A percentile compares a stretch with the other conserved stretches of the same genome.
Evolutionary conservation across 1,284 basidiomycete genomes (phyloP).

Genomic region (Ganoderma sp.): DNA sequence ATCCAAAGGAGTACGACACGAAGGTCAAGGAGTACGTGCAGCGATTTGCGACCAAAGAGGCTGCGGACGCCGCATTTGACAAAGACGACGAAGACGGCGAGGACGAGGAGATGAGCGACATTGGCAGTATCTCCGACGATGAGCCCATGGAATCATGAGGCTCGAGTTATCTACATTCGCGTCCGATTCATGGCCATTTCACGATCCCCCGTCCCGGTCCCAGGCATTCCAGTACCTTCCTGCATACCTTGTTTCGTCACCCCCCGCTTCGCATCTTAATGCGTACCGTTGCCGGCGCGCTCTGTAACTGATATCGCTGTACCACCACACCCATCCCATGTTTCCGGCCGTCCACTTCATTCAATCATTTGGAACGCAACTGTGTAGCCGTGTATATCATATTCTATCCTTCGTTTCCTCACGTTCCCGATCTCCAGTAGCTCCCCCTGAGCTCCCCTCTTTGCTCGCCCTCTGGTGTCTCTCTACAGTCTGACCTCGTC

Average conservation of each 20-base stretch:
- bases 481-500: neutral
- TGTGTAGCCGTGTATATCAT: constrained; percentile 28
- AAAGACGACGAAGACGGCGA: constrained; percentile 70
- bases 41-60: constrained; percentile 83
- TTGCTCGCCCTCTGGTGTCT: neutral
- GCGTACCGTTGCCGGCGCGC: constrained; percentile 23
- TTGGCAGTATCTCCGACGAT: constrained; percentile 86
- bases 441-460: neutral
- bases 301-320: constrained; percentile 30
- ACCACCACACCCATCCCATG: constrained; percentile 18
- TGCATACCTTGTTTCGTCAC: constrained; percentile 16
- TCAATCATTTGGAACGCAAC: constrained; percentile 20
- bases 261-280: constrained; percentile 20
- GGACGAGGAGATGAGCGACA: constrained; percentile 92
- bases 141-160: constrained; percentile 40
- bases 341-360: constrained; percentile 2
- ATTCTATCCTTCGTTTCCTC: constrained; percentile 1
- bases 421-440: neutral
- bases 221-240: constrained; percentile 27
- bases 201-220: constrained; percentile 17
- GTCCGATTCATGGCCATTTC: constrained; percentile 4
- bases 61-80: constrained; percentile 68
- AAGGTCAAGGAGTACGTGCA: constrained; percentile 94
- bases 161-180: neutral
- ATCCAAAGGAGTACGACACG: constrained; percentile 92